Base-by-base conservation (phyloP, 805 yeast genomes). In the Saccharomycopsis microspora region DNA sequence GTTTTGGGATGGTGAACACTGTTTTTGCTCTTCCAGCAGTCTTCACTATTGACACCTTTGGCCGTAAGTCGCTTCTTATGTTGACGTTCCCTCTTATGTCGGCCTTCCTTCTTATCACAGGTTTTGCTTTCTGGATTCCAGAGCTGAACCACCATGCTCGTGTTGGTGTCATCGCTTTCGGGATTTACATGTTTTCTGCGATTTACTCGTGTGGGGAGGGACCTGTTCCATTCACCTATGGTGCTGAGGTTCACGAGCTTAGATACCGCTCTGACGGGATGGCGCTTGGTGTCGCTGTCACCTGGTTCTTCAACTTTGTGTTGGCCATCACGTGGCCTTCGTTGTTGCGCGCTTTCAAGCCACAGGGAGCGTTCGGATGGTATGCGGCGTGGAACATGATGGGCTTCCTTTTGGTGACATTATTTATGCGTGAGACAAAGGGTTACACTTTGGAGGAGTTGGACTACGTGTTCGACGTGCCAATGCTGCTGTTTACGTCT, bases 341-440 rank as follows among this genome's bases (percentile, higher is more conserved):
- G 29, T 64, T 86, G 62, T 63, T 74, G 48, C 71, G 64, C 43
- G 79, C 82, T 0, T 80, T 86, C 65, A 77, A 75, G 48, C 75
- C 87, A 3, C 85, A 81, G 55, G 95, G 96, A 62, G 94, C 94
- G 3, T 86, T 84, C 60, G 88, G 93, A 9, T 86, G 80, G 74
- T 86, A 85, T 59, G 95, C 93, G 1, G 95, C 82, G 9, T 82
- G 90, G 89, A 85, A 85, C 62, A 56, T 78, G 49, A 66, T 78
- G 47, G 85, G 85, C 0, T 80, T 79, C 68, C 76, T 79, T 65
- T 56, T 85, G 57, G 85, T 83, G 4, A 71, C 85, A 47, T 79
- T 83, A 72, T 68, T 82, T 60, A 66, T 82, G 50, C 84, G 85
- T 3, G 86, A 80, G 59, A 80, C 86, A 4, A 76, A 75, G 60